Evolutionary conservation across 768 basidiomycete genomes (phyloP).

Genomic region (Infundibulicybe gibba): DNA sequence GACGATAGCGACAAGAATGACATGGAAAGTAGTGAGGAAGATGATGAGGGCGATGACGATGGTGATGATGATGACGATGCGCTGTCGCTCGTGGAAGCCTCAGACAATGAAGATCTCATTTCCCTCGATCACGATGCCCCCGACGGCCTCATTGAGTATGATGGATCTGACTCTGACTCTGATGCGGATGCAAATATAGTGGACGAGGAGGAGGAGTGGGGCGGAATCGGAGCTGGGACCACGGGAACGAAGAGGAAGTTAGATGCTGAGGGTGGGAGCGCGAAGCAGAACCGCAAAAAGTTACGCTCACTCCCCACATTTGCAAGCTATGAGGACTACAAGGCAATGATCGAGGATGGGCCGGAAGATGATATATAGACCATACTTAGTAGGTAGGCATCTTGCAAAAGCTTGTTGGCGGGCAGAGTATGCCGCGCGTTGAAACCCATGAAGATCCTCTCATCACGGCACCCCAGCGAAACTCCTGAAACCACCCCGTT

Average conservation of each 20-base stretch:
- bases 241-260: conserved; percentile 44
- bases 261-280: conserved; percentile 27
- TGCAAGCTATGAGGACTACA: conserved; percentile 86
- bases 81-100: conserved; percentile 58
- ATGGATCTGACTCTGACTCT: conserved; percentile 46
- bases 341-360: conserved; percentile 77
- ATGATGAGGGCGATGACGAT: conserved; percentile 25
- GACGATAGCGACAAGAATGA: conserved; percentile 29
- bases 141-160: conserved; percentile 56
- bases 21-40: conserved; percentile 22
- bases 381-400: no score
- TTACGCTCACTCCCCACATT: conserved; percentile 69
- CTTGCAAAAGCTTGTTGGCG: no score
- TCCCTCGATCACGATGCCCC: conserved; percentile 53
- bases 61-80: conserved; percentile 39
- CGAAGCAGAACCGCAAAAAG: conserved; percentile 57
- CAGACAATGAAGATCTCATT: conserved; percentile 71
- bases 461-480: no score
- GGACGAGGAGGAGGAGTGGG: conserved; percentile 55
- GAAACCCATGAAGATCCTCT: no score
- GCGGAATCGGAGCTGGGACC: conserved; percentile 34
- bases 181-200: conserved; percentile 28
- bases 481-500: no score
- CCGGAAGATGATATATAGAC: conserved; percentile 61
- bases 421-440: no score